A percentile compares a stretch with the other conserved stretches of the same genome.
Evolutionary conservation across 306 rosid species (phyloP).

Genomic region (Fragaria vesca): DNA sequence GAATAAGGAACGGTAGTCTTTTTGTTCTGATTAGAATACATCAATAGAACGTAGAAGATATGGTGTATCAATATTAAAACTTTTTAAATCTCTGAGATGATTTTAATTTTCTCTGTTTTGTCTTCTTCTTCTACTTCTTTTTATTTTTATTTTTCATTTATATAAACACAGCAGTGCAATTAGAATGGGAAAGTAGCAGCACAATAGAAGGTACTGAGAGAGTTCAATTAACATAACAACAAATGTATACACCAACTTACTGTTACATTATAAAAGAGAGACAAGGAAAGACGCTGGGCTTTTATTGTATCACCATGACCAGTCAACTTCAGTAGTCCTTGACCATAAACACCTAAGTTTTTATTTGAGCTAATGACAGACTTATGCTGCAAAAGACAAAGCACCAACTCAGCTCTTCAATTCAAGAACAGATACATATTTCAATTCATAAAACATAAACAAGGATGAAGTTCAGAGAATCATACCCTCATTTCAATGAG

Average conservation of each 20-base stretch:
- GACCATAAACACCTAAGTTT: slow-evolving; percentile 95
- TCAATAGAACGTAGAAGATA: neutral
- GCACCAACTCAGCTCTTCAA: slow-evolving; percentile 31
- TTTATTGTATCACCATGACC: slow-evolving; percentile 92
- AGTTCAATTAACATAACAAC: neutral
- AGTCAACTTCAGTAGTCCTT: slow-evolving; percentile 81
- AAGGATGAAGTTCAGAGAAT: slow-evolving; percentile 24
- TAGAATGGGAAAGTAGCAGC: neutral
- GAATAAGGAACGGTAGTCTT: neutral
- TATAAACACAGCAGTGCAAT: neutral
- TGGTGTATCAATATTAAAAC: neutral
- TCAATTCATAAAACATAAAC: slow-evolving; percentile 19
- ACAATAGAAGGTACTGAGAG: neutral
- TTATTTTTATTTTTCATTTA: neutral
- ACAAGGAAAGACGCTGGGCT: slow-evolving; percentile 92
- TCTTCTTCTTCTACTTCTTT: too few species aligned
- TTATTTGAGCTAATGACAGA: slow-evolving; percentile 83
- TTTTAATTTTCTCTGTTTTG: neutral
- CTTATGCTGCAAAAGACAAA: slow-evolving; percentile 66
- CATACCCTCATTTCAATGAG: slow-evolving; percentile 88
- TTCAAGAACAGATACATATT: slow-evolving; percentile 22
- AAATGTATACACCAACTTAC: slow-evolving; percentile 49
- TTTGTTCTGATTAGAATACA: neutral
- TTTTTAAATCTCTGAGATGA: neutral
- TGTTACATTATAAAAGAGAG: slow-evolving; percentile 96